Base-by-base conservation (phyloP, 2,329 filamentous ascomycete species). In the Stylonectria norvegica region DNA sequence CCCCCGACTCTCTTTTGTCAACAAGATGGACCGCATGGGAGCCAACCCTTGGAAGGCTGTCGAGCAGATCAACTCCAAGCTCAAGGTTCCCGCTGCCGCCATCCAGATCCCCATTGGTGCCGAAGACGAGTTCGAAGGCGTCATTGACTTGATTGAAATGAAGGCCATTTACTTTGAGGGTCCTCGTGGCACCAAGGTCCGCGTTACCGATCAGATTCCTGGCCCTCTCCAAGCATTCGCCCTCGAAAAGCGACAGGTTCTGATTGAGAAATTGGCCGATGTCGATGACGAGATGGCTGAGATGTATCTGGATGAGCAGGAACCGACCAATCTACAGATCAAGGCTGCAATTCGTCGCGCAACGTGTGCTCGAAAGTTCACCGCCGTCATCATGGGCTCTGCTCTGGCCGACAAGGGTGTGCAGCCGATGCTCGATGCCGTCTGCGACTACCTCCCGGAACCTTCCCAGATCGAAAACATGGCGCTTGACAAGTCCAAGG, bases 1-100 rank as follows among this genome's bases (percentile, higher is more conserved):
- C 48, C 93, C 93, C 46, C 80, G 93, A 56, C 83, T 98, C 64
- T 95, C 87, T 39, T 98, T 98, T 61, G 82, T 98, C 64, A 98
- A 98, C 75, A 98, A 98, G 77, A 97, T 98, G 91, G 93, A 98
- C 62, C 85, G 93, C 52, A 96, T 96, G 86, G 93, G 93, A 45
- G 88, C 93, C 50, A 97, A 98, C 63, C 93, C 93, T 7, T 98
- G 90, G 81, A 96, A 95, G 70, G 90, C 89, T 7, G 83, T 98
- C 42, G 91, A 98, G 28, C 90, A 96, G 70, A 97, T 98, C 75
- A 96, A 95, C 71, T 79, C 83, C 58, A 98, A 98, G 71, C 79
- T 98, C 48, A 90, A 90, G 70, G 85, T 97, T 38, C 83, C 87
- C 20, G 93, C 93, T 22, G 93, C 93, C 10, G 93, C 93, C 14